Conservation (phyloP, 1,284 basidiomycete species). For the Rhodotorula mucilaginosa region DNA sequence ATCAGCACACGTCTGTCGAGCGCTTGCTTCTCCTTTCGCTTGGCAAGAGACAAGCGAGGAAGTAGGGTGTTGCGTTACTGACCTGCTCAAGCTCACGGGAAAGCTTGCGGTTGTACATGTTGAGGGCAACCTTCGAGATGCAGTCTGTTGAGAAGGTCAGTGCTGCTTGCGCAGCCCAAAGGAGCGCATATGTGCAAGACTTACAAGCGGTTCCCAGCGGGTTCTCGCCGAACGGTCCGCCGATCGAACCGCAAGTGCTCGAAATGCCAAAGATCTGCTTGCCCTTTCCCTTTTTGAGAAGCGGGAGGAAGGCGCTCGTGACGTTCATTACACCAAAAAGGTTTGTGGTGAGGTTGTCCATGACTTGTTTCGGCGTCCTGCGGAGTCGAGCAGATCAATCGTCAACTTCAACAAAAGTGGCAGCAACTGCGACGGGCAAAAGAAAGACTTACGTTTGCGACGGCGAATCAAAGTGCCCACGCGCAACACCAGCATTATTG, state of each 20-base stretch:
- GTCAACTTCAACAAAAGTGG: neutral
- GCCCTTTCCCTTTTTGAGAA: constrained; percentile 1
- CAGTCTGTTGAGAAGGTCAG: neutral
- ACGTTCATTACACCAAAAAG: constrained; percentile 11
- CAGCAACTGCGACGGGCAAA: neutral
- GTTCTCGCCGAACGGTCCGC: neutral
- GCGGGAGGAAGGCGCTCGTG: constrained; percentile 8
- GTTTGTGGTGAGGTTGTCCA: constrained; percentile 7
- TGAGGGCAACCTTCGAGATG: neutral
- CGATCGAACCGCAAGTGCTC: constrained; percentile 1
- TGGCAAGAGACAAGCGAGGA: no score
- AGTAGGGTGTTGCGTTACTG: neutral
- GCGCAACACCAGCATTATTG: constrained; percentile 11
- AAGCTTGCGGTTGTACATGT: constrained; percentile 1
- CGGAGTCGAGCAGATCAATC: neutral
- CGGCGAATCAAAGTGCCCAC: neutral
- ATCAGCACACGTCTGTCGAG: no score
- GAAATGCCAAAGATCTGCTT: constrained; percentile 1
- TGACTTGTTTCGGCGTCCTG: neutral
- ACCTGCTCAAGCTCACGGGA: neutral
- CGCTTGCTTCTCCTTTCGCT: no score
- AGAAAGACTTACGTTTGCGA: neutral
- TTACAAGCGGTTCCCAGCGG: neutral
- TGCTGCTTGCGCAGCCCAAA: no score
- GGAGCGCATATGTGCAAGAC: neutral